These are phyloP conservation scores for Cordyceps javanica DNA, from an alignment of 2,329 filamentous ascomycete genomes.

Conservation along the genomic window DNA sequence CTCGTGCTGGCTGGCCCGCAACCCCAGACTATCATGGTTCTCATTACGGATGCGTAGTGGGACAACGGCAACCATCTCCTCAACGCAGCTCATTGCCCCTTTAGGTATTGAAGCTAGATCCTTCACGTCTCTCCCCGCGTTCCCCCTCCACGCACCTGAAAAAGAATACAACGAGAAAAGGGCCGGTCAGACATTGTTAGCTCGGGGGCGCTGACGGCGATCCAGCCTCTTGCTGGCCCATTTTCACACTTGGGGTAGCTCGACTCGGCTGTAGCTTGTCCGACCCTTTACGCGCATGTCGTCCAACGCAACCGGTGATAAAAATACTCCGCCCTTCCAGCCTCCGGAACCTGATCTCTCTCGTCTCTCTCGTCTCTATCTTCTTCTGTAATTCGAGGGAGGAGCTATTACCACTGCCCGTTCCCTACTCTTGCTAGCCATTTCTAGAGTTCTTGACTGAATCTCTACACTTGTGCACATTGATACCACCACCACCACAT, in stretches of 20 bases:
- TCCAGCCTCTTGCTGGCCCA: neutral
- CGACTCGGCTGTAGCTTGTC: slow-evolving; percentile 1
- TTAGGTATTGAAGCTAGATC: neutral
- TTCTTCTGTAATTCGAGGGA: neutral
- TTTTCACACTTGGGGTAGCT: neutral
- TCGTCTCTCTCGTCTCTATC: neutral
- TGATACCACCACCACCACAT: neutral
- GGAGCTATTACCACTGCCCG: neutral
- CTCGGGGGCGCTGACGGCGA: neutral
- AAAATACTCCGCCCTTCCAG: slow-evolving; percentile 3
- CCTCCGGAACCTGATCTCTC: neutral
- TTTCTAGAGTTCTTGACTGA: slow-evolving; percentile 3
- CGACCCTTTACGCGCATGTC: neutral
- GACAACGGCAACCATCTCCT: neutral
- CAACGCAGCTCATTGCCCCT: neutral
- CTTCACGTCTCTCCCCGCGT: neutral
- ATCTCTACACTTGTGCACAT: neutral
- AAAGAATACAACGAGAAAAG: neutral
- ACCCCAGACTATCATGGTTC: neutral
- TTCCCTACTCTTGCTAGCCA: neutral
- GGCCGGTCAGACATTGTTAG: neutral
- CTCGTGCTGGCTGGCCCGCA: too few relatives aligned
- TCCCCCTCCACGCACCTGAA: neutral
- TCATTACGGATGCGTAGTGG: neutral
- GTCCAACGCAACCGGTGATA: neutral